Conservation (phyloP, 2,329 filamentous ascomycete genomes). For the Trichoderma sp. region DNA sequence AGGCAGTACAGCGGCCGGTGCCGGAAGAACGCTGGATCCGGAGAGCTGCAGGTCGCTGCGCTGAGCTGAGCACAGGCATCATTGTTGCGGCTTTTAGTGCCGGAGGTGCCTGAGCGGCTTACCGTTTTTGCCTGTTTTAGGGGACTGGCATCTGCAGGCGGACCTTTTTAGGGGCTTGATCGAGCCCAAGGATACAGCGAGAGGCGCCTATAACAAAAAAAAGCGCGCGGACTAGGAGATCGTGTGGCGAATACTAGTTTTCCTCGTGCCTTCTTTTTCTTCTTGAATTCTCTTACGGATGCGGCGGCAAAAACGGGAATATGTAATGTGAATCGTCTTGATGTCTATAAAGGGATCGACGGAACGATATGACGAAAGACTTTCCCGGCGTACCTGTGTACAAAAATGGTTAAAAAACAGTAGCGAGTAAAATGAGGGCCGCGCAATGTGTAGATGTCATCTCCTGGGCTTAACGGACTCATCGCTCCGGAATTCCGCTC, state of each 20-base stretch:
- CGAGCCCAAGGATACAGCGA: neutral
- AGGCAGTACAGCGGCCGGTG: constrained; percentile 11
- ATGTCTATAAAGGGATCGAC: neutral
- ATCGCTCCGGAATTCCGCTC: constrained; percentile 14
- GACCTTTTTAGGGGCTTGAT: constrained; percentile 20
- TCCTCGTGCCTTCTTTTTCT: neutral
- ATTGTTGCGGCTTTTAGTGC: neutral
- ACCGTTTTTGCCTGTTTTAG: constrained; percentile 18
- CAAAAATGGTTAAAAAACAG: neutral
- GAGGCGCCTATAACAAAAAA: neutral
- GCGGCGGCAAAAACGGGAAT: constrained; percentile 1
- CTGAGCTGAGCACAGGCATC: neutral
- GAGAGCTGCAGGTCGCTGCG: neutral
- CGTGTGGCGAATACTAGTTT: neutral
- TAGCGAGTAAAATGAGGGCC: neutral
- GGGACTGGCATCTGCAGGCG: constrained; percentile 11
- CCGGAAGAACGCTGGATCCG: constrained; percentile 29
- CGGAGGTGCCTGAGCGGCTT: constrained; percentile 24
- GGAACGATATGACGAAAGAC: neutral
- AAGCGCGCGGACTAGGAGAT: neutral
- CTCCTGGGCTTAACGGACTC: constrained; percentile 10
- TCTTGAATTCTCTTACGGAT: neutral
- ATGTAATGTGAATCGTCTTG: neutral
- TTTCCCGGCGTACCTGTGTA: neutral
- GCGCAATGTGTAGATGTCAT: neutral